These are phyloP conservation scores for Coniochaeta sp. DNA, from an alignment of 2,329 filamentous ascomycete genomes.

Conservation along the genomic window DNA sequence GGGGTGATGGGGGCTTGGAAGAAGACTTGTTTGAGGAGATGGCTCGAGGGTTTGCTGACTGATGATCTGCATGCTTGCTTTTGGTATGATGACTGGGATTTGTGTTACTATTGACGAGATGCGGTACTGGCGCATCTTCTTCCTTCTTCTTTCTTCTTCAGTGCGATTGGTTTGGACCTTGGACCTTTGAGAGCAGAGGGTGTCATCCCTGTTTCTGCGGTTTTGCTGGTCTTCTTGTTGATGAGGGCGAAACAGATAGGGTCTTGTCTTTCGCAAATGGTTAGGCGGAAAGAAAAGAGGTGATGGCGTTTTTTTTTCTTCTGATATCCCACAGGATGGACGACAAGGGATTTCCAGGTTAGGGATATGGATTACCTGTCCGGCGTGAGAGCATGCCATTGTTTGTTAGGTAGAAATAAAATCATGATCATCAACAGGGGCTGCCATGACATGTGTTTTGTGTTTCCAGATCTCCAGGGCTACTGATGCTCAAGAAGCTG, in stretches of 20 bases:
- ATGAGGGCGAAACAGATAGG: background rate
- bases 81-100: background rate
- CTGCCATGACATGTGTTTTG: no score
- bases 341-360: background rate
- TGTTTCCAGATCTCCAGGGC: no score
- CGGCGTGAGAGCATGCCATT: background rate
- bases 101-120: background rate
- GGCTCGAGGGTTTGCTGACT: background rate
- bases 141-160: background rate
- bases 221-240: background rate
- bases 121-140: background rate
- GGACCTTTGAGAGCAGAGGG: background rate
- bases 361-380: background rate
- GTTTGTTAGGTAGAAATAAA: background rate
- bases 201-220: background rate
- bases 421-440: background rate
- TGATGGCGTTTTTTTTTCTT: background rate
- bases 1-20: constrained; percentile 1
- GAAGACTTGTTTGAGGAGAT: background rate
- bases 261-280: background rate
- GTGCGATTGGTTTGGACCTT: no score
- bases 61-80: background rate
- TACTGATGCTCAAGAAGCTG: no score
- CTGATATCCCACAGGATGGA: constrained; percentile 3
- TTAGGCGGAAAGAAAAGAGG: background rate